Base-by-base conservation (phyloP, 169 alveolate species). In the Condylostoma magnum region DNA sequence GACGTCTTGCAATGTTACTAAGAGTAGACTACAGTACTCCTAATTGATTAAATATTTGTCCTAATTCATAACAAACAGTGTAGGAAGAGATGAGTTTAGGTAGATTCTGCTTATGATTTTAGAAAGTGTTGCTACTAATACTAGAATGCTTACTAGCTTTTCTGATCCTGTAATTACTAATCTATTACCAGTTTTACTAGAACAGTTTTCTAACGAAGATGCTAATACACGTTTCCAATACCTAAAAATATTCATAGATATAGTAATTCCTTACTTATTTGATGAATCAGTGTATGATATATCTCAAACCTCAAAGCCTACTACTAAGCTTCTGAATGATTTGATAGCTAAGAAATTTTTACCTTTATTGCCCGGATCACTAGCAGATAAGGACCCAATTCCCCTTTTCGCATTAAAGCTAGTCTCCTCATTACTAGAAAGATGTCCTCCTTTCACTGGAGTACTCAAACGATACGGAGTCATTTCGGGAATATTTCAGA, bases 161-260 rank as follows among this genome's bases (percentile, higher is more conserved):
- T 20, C 71, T 52, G 90, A 83, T 18, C 50, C 57, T 3, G 66
- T 86, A 25, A 34, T 79, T n/a, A 30, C 56, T 2, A 30, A 28
- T n/a, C 47, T 86, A 8, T 76, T 86, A 6, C 89, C 86, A 4
- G 56, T 46, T 3, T 63, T 86, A 6, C 43, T 82, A 3, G 31
- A 58, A 0, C 44, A 76, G 22, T 44, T 68, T 27, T 31, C 28
- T 20, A 70, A 47, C n/a, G 69, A 67, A 15, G 63, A 77, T 51
- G 75, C 83, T 8, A 86, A 86, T 53, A 78, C 76, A 31, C 69
- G 87, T 31, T 86, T 86, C 69, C 50, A 80, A 4, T 33, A 66
- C 31, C 52, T 86, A 28, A 82, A 86, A 68, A 57, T 86, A 36
- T 83, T 86, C 46, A 69, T 84, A 30, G 90, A 86, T 43, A 71